Evolutionary conservation across 169 alveolate genomes (phyloP).

Genomic region (Plasmodium sp.): DNA sequence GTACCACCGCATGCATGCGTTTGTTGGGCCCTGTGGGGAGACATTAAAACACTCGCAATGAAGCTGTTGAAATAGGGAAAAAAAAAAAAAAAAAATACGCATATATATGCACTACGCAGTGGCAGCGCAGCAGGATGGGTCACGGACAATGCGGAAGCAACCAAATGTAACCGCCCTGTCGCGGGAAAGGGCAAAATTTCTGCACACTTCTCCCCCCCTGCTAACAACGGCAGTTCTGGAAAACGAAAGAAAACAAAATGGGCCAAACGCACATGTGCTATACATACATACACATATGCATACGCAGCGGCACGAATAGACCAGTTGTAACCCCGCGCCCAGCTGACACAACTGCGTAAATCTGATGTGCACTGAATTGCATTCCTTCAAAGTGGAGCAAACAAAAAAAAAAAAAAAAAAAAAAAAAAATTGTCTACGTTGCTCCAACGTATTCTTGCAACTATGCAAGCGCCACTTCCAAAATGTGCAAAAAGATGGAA

Average conservation of each 20-base stretch:
- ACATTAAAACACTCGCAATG: background rate
- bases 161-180: background rate
- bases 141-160: background rate
- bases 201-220: background rate
- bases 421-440: background rate
- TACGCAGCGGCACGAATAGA: background rate
- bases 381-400: background rate
- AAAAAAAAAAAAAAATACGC: background rate
- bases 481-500: background rate
- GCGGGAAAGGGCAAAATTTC: background rate
- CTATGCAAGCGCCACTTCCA: background rate
- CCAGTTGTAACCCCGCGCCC: background rate
- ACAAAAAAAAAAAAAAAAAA: background rate
- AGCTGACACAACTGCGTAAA: background rate
- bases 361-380: slow-evolving; percentile 6
- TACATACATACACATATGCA: background rate
- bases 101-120: background rate
- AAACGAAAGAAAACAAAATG: background rate
- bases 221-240: background rate
- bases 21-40: background rate
- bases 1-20: background rate
- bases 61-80: background rate
- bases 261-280: background rate
- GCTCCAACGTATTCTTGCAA: background rate
- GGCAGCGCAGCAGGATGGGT: background rate